These are phyloP conservation scores for Vigna hirtella DNA, from an alignment of 306 rosid species.

Conservation along the genomic window DNA sequence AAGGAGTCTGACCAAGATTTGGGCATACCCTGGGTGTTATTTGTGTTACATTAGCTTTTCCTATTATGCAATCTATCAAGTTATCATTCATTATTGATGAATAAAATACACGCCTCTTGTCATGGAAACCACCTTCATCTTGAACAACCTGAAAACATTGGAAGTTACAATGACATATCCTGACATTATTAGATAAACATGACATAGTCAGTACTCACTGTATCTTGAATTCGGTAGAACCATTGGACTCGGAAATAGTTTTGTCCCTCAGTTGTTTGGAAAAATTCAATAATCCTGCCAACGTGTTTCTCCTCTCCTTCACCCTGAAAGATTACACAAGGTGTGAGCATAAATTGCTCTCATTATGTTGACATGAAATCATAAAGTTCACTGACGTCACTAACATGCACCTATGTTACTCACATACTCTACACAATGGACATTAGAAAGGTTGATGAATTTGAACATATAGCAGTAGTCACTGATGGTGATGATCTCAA, in stretches of 20 bases:
- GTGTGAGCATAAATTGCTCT: conserved; percentile 42
- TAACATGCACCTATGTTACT: conserved; percentile 25
- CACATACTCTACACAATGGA: conserved; percentile 13
- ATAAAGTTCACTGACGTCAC: conserved; percentile 22
- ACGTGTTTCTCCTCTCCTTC: conserved; percentile 65
- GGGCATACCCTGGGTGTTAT: conserved; percentile 71
- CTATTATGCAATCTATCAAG: conserved; percentile 73
- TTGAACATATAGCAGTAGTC: conserved; percentile 7
- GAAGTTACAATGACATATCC: conserved; percentile 30
- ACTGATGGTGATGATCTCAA: not conserved
- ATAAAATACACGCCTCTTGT: conserved; percentile 88
- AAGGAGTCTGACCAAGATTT: conserved; percentile 37
- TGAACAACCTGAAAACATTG: conserved; percentile 67
- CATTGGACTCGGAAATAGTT: conserved; percentile 89
- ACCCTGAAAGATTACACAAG: conserved; percentile 65
- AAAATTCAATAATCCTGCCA: conserved; percentile 90
- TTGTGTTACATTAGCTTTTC: conserved; percentile 69
- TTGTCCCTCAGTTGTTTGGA: conserved; percentile 68
- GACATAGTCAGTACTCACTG: conserved; percentile 75
- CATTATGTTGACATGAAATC: conserved; percentile 17
- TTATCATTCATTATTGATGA: conserved; percentile 92
- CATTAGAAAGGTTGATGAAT: not conserved
- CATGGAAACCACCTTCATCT: conserved; percentile 78
- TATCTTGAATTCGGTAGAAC: conserved; percentile 93
- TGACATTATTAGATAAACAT: conserved; percentile 32